These are phyloP conservation scores for Kodamaea suecica DNA, from an alignment of 1,139 yeast species.

Conservation along the genomic window DNA sequence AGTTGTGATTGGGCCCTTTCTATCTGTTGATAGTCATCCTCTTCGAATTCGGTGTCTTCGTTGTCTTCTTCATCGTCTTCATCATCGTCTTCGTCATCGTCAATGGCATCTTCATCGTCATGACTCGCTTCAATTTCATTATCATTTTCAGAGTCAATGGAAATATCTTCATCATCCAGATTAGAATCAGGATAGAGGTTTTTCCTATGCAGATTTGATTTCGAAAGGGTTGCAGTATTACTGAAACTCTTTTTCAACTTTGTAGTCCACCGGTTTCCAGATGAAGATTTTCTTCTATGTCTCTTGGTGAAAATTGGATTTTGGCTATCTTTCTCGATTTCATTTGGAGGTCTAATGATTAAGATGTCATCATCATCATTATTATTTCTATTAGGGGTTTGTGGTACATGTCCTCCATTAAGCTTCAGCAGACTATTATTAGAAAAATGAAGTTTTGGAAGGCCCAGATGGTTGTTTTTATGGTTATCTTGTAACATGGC, in stretches of 20 bases:
- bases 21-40: conserved; percentile 11
- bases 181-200: conserved; percentile 6
- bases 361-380: conserved; percentile 75
- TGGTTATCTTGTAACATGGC: conserved; percentile 66
- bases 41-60: conserved; percentile 12
- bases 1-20: conserved; percentile 34
- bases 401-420: too few species aligned
- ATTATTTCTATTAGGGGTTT: conserved; percentile 26
- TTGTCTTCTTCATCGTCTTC: conserved; percentile 17
- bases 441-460: neutral
- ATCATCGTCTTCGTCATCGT: conserved; percentile 15
- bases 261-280: conserved; percentile 12
- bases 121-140: conserved; percentile 16
- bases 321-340: conserved; percentile 45
- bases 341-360: conserved; percentile 76
- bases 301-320: conserved; percentile 37
- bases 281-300: conserved; percentile 13
- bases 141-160: conserved; percentile 22
- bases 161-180: conserved; percentile 18
- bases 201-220: neutral
- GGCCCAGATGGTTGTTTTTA: conserved; percentile 13
- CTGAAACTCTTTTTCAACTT: conserved; percentile 21
- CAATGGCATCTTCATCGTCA: conserved; percentile 16
- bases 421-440: neutral
- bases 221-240: conserved; percentile 13